phyloP scores from a whole-genome alignment of 2,329 filamentous ascomycete genomes.

The Ophiostoma perfectum region DNA sequence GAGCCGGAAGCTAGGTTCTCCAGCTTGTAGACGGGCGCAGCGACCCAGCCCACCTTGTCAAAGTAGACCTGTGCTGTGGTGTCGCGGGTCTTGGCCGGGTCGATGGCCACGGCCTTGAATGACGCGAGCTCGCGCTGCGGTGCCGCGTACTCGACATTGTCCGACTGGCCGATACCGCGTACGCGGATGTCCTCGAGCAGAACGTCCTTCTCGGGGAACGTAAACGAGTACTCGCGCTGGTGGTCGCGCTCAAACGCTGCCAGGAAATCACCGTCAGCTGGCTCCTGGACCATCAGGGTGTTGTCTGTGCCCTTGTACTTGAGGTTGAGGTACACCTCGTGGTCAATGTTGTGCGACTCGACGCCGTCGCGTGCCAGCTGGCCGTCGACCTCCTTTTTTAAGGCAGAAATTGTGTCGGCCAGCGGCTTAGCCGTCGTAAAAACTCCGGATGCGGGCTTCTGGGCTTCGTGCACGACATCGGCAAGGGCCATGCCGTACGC shows the following conservation, averaged over 20 bases:
- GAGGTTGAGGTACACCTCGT: conserved; percentile 61
- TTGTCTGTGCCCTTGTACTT: conserved; percentile 85
- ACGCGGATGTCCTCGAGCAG: conserved; percentile 80
- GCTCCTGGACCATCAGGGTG: conserved; percentile 71
- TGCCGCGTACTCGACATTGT: conserved; percentile 6
- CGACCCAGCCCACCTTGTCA: no score
- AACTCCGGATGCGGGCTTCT: no score
- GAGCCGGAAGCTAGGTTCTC: no score
- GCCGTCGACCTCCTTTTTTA: no score
- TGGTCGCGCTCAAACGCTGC: conserved; percentile 81
- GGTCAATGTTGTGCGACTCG: not conserved
- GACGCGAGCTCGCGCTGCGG: no score
- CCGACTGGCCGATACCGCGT: conserved; percentile 62
- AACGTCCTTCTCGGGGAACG: conserved; percentile 67
- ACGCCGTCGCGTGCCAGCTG: no score
- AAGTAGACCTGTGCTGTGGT: no score
- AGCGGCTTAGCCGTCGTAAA: no score
- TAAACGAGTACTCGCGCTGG: conserved; percentile 83
- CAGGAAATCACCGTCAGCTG: conserved; percentile 71
- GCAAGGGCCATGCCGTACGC: conserved; percentile 66
- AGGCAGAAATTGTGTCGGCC: no score
- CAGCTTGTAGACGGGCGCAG: no score
- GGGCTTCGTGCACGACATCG: no score
- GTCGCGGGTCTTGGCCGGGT: conserved; percentile 26
- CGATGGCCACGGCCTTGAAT: no score